These are phyloP conservation scores for Thymus mandschuricus DNA, from an alignment of 257 asterid species.

Conservation along the genomic window DNA sequence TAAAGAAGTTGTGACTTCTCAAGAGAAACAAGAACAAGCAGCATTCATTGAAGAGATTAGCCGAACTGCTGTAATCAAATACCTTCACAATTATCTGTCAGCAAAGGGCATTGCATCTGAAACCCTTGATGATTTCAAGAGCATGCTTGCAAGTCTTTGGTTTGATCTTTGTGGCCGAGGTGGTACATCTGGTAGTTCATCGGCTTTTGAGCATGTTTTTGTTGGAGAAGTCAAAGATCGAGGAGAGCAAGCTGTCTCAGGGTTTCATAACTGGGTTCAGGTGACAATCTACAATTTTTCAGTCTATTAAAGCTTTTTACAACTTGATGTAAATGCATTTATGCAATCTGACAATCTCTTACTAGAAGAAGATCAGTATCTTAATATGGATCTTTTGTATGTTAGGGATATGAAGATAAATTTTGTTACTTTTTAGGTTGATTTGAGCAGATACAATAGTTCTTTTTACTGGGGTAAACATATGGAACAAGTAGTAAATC, in stretches of 20 bases:
- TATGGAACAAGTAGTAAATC: background rate
- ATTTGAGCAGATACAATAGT: constrained; percentile 1
- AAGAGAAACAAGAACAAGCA: constrained; percentile 81
- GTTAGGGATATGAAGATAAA: background rate
- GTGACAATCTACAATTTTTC: constrained; percentile 39
- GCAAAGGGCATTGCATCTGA: constrained; percentile 58
- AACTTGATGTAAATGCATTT: background rate
- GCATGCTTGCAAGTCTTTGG: constrained; percentile 72
- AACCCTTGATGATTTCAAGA: constrained; percentile 64
- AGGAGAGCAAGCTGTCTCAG: constrained; percentile 82
- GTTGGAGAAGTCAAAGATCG: constrained; percentile 92
- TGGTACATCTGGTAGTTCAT: constrained; percentile 80
- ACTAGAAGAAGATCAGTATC: constrained; percentile 15
- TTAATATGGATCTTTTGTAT: constrained; percentile 2
- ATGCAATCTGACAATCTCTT: background rate
- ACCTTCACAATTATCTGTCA: constrained; percentile 72
- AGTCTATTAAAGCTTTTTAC: constrained; percentile 2
- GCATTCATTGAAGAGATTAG: constrained; percentile 94
- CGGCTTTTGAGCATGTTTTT: constrained; percentile 98
- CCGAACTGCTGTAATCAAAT: constrained; percentile 87
- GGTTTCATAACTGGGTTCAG: constrained; percentile 99
- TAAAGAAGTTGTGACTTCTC: constrained; percentile 78
- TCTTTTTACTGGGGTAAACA: background rate
- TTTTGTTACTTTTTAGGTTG: background rate
- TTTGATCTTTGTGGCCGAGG: constrained; percentile 89